A percentile compares a stretch with the other conserved stretches of the same genome.
These are phyloP conservation scores for Talaromyces sp. DNA, from an alignment of 2,329 filamentous ascomycete species.

Conservation along the genomic window DNA sequence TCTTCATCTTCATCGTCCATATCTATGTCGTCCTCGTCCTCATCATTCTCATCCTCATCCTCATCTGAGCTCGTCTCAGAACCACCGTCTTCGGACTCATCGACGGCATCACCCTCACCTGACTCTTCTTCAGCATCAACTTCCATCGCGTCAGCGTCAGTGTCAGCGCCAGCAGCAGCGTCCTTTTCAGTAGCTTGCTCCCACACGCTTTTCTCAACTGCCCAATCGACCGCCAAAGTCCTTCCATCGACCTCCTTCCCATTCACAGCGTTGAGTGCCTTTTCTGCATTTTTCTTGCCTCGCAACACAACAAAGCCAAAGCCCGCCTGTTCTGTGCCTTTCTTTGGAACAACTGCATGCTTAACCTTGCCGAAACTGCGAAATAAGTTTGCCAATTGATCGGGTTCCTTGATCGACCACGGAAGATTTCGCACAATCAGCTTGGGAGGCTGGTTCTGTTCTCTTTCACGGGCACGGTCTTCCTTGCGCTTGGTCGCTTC, in stretches of 20 bases:
- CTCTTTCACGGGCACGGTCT: conserved; percentile 52
- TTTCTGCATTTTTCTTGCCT: conserved; percentile 84
- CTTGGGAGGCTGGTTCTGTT: conserved; percentile 60
- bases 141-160: conserved; percentile 18
- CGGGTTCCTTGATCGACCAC: conserved; percentile 86
- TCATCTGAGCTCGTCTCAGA: conserved; percentile 32
- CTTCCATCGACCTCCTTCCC: conserved; percentile 85
- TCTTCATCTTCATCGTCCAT: conserved; percentile 36
- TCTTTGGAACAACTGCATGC: conserved; percentile 74
- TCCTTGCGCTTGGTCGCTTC: conserved; percentile 32
- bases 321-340: conserved; percentile 65
- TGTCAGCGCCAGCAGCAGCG: conserved; percentile 13
- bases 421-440: conserved; percentile 89
- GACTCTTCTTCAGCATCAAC: conserved; percentile 32
- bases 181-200: conserved; percentile 47
- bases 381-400: conserved; percentile 75
- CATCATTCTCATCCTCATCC: conserved; percentile 34
- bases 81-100: conserved; percentile 35
- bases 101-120: conserved; percentile 25
- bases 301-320: conserved; percentile 91
- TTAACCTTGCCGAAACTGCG: conserved; percentile 87
- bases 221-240: conserved; percentile 90
- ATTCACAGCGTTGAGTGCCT: conserved; percentile 76
- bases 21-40: conserved; percentile 39
- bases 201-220: conserved; percentile 87